Evolutionary conservation across 2,329 filamentous ascomycete species (phyloP).

Genomic region (Plenodomus biglobosus): DNA sequence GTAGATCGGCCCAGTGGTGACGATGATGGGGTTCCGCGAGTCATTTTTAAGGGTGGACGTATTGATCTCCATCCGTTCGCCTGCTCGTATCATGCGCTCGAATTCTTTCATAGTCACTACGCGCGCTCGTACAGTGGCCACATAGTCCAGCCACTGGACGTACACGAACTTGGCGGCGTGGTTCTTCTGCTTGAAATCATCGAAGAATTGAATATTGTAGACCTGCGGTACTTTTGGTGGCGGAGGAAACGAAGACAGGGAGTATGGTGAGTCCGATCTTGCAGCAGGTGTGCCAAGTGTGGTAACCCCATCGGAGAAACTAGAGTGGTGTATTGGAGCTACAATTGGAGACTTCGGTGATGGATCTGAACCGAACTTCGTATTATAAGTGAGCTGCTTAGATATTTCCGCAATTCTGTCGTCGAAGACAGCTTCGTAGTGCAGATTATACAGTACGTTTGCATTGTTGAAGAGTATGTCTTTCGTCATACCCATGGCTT

Average conservation of each 20-base stretch:
- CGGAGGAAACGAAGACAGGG: slow-evolving; percentile 29
- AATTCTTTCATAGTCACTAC: slow-evolving; percentile 63
- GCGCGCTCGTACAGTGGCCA: slow-evolving; percentile 66
- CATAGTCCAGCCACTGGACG: slow-evolving; percentile 77
- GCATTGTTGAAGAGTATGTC: slow-evolving; percentile 76
- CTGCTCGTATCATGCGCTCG: slow-evolving; percentile 38
- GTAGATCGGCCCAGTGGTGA: slow-evolving; percentile 65
- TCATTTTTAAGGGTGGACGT: slow-evolving; percentile 72
- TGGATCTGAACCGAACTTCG: slow-evolving; percentile 16
- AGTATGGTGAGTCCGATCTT: slow-evolving; percentile 15
- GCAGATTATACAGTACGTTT: slow-evolving; percentile 71
- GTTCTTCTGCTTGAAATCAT: slow-evolving; percentile 55
- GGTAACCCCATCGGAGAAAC: slow-evolving; percentile 4
- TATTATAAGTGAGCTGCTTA: slow-evolving; percentile 28
- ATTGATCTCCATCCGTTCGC: slow-evolving; percentile 58
- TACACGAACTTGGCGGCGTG: slow-evolving; percentile 65
- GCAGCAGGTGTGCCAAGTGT: slow-evolving; percentile 6
- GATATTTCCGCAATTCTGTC: slow-evolving; percentile 24
- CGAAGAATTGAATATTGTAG: slow-evolving; percentile 46
- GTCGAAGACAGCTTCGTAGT: slow-evolving; percentile 44
- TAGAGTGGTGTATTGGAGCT: slow-evolving; percentile 11
- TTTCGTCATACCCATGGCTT: slow-evolving; percentile 65
- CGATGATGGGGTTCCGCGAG: slow-evolving; percentile 54
- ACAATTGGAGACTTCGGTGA: slow-evolving; percentile 10
- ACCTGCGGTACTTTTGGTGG: slow-evolving; percentile 32